These are phyloP conservation scores for Tolypocladium paradoxum DNA, from an alignment of 2,329 filamentous ascomycete species.

Conservation along the genomic window DNA sequence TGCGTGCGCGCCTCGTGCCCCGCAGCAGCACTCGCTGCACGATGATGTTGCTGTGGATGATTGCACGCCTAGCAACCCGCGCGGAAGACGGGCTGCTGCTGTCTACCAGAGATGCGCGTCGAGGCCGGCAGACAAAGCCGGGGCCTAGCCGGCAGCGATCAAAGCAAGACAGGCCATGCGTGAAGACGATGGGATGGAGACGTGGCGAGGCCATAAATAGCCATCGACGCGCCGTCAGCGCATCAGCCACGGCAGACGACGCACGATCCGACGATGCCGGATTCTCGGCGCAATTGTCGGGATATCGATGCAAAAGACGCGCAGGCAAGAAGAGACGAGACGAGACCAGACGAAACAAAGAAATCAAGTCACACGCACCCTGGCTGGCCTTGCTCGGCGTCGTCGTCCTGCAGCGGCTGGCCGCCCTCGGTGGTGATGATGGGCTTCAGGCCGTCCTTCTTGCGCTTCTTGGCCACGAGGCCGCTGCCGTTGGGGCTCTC, in stretches of 20 bases:
- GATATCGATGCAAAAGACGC: neutral
- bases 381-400: slow-evolving; percentile 18
- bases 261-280: no score
- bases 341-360: neutral
- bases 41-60: neutral
- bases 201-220: neutral
- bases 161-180: neutral
- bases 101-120: neutral
- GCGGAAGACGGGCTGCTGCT: neutral
- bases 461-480: slow-evolving; percentile 52
- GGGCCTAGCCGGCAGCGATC: neutral
- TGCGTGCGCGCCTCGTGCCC: neutral
- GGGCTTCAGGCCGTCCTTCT: slow-evolving; percentile 64
- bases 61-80: neutral
- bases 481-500: slow-evolving; percentile 18
- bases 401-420: slow-evolving; percentile 28
- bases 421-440: slow-evolving; percentile 57
- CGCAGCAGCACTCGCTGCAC: neutral
- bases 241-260: neutral
- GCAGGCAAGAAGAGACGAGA: neutral
- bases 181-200: neutral
- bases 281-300: neutral
- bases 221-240: neutral
- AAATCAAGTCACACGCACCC: slow-evolving; percentile 22
- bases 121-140: neutral